Percentiles rank a stretch among this genome's conserved stretches.
Evolutionary conservation across 2,329 filamentous ascomycete genomes (phyloP).

Genomic region (Beauveria scarabaeidicola): DNA sequence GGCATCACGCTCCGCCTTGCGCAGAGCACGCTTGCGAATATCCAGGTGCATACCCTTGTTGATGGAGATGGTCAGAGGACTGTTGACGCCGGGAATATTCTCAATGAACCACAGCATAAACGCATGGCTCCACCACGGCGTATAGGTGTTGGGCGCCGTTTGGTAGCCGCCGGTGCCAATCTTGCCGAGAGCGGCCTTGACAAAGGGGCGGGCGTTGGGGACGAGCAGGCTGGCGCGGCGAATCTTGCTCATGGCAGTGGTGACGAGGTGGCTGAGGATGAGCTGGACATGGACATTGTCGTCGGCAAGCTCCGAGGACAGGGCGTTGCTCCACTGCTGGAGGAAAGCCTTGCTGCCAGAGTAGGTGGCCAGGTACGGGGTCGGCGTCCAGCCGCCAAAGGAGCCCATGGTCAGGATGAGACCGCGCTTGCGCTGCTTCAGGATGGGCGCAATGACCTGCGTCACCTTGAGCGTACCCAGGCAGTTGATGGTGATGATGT

Average conservation of each 20-base stretch:
- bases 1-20: slow-evolving; percentile 73
- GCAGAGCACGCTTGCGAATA: slow-evolving; percentile 73
- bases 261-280: slow-evolving; percentile 86
- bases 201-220: slow-evolving; percentile 75
- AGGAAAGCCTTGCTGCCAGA: slow-evolving; percentile 97
- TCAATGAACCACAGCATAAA: slow-evolving; percentile 78
- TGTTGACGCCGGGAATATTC: slow-evolving; percentile 44
- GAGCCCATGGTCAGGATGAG: slow-evolving; percentile 96
- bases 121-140: slow-evolving; percentile 88
- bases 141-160: slow-evolving; percentile 72
- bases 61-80: slow-evolving; percentile 36
- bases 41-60: slow-evolving; percentile 67
- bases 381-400: slow-evolving; percentile 86
- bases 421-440: slow-evolving; percentile 76
- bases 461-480: slow-evolving; percentile 82
- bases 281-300: slow-evolving; percentile 84
- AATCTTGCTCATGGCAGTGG: slow-evolving; percentile 95
- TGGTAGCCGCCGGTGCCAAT: slow-evolving; percentile 76
- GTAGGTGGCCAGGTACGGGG: slow-evolving; percentile 89
- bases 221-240: slow-evolving; percentile 68
- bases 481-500: slow-evolving; percentile 95
- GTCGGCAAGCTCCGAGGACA: slow-evolving; percentile 73
- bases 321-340: slow-evolving; percentile 86
- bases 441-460: slow-evolving; percentile 72
- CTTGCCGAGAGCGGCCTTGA: slow-evolving; percentile 68